Evolutionary conservation across 2,329 filamentous ascomycete species (phyloP), one percentile per base, ranked within the genome.

Genomic region (Fusarium sp.): DNA sequence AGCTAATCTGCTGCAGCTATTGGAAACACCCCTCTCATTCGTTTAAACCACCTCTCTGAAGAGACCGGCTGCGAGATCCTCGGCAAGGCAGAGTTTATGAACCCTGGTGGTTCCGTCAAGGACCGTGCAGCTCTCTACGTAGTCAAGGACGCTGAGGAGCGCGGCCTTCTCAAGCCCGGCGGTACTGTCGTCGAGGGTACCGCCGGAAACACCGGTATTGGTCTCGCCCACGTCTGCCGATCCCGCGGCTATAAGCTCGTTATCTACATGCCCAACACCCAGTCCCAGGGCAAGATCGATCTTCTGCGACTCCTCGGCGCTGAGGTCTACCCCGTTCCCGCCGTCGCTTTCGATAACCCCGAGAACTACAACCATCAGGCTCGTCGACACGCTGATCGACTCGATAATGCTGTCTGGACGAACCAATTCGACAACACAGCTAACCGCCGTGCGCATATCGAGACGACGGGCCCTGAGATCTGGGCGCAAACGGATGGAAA

Each of bases 211-310:
- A 99, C 96, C 29, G 96, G 96, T 70, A 99, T 99, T 80, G 96
- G 96, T 3, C 91, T 99, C 42, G 96, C 96, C 21, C 96, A 98
- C 82, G 96, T 99, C 58, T 98, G 96, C 83, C 89, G 95, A 64
- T 93, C 91, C 37, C 92, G 91, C 75, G 96, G 95, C 39, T 98
- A 99, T 86, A 92, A 92, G 79, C 90, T 97, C 50, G 94, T 98
- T 77, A 99, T 99, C 79, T 99, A 98, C 89, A 98, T 99, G 96
- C 96, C 96, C 75, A 92, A 99, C 85, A 98, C 95, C 48, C 96
- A 98, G 83, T 97, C 94, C 21, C 95, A 97, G 83, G 96, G 94
- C 79, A 99, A 99, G 85, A 93, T 99, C 78, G 96, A 98, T 80
- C 87, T 99, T 54, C 85, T 99, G 69, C 88, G 95, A 11, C 85